Conservation (phyloP, 768 basidiomycete genomes). For the Hericium erinaceus region DNA sequence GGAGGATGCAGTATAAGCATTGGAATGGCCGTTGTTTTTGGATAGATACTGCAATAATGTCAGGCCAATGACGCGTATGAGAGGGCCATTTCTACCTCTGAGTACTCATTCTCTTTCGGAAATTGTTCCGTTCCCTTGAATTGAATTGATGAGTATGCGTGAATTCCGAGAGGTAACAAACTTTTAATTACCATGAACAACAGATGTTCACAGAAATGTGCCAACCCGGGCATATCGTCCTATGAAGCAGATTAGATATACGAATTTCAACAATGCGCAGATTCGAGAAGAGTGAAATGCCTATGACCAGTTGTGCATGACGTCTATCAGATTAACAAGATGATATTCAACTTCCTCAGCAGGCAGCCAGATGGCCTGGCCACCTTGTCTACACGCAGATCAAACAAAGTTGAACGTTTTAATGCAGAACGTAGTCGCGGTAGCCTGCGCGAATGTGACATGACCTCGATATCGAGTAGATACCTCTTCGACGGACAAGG, state of each 20-base stretch:
- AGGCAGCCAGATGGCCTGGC: no score
- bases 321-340: no score
- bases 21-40: slow-evolving; percentile 79
- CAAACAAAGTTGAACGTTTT: no score
- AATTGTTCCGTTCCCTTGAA: slow-evolving; percentile 70
- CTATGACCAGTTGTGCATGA: no score
- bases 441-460: no score
- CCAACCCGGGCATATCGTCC: slow-evolving; percentile 87
- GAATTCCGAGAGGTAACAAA: slow-evolving; percentile 16
- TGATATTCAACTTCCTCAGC: no score
- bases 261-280: neutral
- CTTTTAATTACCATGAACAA: slow-evolving; percentile 70
- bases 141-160: neutral
- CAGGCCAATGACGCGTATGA: neutral
- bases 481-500: no score
- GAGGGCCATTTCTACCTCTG: slow-evolving; percentile 41
- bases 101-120: slow-evolving; percentile 92
- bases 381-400: no score
- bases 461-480: no score
- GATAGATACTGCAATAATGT: slow-evolving; percentile 47
- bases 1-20: slow-evolving; percentile 87
- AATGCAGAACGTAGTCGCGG: no score
- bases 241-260: slow-evolving; percentile 16
- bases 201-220: slow-evolving; percentile 94
- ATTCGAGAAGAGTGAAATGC: no score